Evolutionary conservation across 257 asterid species (phyloP).

Genomic region (Nicotiana attenuata): DNA sequence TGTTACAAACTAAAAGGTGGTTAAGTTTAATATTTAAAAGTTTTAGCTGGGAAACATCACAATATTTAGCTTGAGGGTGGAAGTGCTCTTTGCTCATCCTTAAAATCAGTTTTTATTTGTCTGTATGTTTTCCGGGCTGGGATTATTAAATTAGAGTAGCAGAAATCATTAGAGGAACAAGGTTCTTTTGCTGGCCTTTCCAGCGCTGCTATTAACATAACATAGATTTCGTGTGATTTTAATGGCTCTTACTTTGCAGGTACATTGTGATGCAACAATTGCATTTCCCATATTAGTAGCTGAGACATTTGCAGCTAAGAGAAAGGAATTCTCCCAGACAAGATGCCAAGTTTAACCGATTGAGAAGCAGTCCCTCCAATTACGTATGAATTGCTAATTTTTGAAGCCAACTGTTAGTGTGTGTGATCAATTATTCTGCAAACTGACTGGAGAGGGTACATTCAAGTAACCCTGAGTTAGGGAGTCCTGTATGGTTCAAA

Average conservation of each 20-base stretch:
- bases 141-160: background rate
- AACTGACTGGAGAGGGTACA: background rate
- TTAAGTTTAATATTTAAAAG: background rate
- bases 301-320: conserved; percentile 69
- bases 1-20: background rate
- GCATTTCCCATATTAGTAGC: conserved; percentile 88
- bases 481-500: background rate
- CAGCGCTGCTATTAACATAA: background rate
- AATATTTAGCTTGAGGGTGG: background rate
- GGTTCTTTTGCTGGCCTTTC: background rate
- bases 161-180: background rate
- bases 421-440: background rate
- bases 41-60: background rate
- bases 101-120: background rate
- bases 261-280: conserved; percentile 90
- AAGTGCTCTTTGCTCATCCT: background rate
- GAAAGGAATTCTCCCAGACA: conserved; percentile 11
- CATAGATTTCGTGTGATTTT: no score
- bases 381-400: background rate
- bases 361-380: background rate
- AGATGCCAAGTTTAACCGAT: background rate
- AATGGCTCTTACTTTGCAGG: conserved; percentile 31
- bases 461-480: background rate
- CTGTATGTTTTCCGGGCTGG: background rate
- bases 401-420: background rate